A percentile compares a stretch with the other conserved stretches of the same genome.
Evolutionary conservation across 352 stramenopile species (phyloP).

Genomic region (Blastocystis sp.): DNA sequence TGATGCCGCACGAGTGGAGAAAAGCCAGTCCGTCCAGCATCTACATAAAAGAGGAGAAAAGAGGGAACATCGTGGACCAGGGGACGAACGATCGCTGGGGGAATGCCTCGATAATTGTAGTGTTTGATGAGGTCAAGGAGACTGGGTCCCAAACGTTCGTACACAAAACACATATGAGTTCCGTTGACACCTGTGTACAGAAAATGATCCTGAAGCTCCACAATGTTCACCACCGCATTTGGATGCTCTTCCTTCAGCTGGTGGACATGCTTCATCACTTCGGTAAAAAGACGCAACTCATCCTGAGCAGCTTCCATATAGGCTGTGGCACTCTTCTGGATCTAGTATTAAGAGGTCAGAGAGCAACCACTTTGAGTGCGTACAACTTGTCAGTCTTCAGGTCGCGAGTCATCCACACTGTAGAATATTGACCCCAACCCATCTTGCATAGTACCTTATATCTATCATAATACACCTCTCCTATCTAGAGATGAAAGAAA

Average conservation of each 20-base stretch:
- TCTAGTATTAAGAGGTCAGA: slow-evolving; percentile 61
- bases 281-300: slow-evolving; percentile 69
- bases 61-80: slow-evolving; percentile 39
- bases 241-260: slow-evolving; percentile 12
- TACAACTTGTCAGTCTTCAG: slow-evolving; percentile 66
- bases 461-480: slow-evolving; percentile 80
- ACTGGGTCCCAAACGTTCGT: slow-evolving; percentile 96
- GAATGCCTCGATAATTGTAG: slow-evolving; percentile 95
- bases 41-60: slow-evolving; percentile 67
- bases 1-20: slow-evolving; percentile 93
- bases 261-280: slow-evolving; percentile 26
- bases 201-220: slow-evolving; percentile 86
- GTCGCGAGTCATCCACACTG: slow-evolving; percentile 95
- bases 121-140: slow-evolving; percentile 96
- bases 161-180: slow-evolving; percentile 91
- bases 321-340: slow-evolving; percentile 93
- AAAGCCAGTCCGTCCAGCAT: slow-evolving; percentile 92
- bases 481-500: slow-evolving; percentile 67
- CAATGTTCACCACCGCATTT: slow-evolving; percentile 67
- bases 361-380: slow-evolving; percentile 66
- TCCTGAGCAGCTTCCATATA: slow-evolving; percentile 96
- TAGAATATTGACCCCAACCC: slow-evolving; percentile 99
- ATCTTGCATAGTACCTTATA: slow-evolving; percentile 97
- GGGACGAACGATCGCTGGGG: slow-evolving; percentile 79
- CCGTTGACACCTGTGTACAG: slow-evolving; percentile 90